Base-by-base conservation (phyloP, 352 stramenopile genomes). In the Phytophthora fragariae region DNA sequence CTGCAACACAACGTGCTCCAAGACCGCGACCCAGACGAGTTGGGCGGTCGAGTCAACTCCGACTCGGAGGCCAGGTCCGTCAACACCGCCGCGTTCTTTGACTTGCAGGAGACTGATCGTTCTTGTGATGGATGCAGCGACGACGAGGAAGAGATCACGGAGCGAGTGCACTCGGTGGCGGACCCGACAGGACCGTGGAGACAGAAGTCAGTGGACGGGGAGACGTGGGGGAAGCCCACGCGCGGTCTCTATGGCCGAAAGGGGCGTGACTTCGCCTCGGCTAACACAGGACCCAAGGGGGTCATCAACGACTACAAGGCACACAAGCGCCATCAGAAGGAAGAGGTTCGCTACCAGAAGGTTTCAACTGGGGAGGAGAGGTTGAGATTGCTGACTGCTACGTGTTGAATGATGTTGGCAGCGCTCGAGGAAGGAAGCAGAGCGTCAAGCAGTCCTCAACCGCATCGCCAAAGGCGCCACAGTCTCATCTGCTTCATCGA, bases 231-330 rank as follows among this genome's bases (percentile, higher is more conserved):
- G 1, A 80, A 85, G 33, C 73, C 86, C 3, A 69, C 65, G 33
- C 31, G 65, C 8, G 60, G 63, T 11, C 68, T 61, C 4, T 70
- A 73, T 10, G 75, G 75, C 57, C 68, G 74, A 55, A 75, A 80
- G 12, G 27, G 61, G 5, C 80, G 82, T 6, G 70, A 85, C 70
- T 95, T 92, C 53, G 70, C 61, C 11, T 94, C 89, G 9, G 65
- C 77, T 17, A 83, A 92, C 75, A 95, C 89, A 8, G 89, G 89
- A 0, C 89, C 89, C 8, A 96, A 96, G 73, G 89, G 89, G 27
- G 89, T 96, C 46, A 76, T 94, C 50, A 91, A 84, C 49, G 89
- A 96, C 79, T 94, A 92, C 80, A 92, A 93, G 70, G 81, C 83
- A 14, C 80, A 96, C 73, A 95, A 93, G 59, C 80, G 79, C 37